These are phyloP conservation scores for Microcyclosporella mali DNA, from an alignment of 2,329 filamentous ascomycete genomes.

Conservation along the genomic window DNA sequence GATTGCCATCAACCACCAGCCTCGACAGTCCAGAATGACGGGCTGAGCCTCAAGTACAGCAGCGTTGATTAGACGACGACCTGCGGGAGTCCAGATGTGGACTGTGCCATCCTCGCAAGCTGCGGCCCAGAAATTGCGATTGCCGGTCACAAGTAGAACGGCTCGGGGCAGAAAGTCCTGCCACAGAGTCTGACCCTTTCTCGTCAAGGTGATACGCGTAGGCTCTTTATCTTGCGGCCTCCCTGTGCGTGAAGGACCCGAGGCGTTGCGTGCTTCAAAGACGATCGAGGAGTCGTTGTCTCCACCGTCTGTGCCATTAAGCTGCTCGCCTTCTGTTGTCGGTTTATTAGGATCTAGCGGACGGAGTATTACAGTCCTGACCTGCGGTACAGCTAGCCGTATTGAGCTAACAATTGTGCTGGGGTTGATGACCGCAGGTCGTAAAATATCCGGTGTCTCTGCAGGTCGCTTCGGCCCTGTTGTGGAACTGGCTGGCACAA, in stretches of 20 bases:
- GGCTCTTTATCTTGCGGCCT: conserved; percentile 66
- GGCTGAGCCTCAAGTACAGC: conserved; percentile 86
- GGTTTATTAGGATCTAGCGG: conserved; percentile 62
- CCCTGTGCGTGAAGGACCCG: conserved; percentile 53
- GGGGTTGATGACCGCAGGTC: conserved; percentile 81
- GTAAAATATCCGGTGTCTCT: conserved; percentile 70
- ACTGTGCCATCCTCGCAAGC: conserved; percentile 89
- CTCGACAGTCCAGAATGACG: conserved; percentile 85
- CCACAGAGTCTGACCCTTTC: conserved; percentile 77
- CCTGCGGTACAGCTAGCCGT: conserved; percentile 77
- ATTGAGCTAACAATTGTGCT: conserved; percentile 75
- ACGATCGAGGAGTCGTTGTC: conserved; percentile 61
- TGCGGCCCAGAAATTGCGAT: conserved; percentile 83
- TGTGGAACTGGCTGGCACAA: conserved; percentile 66
- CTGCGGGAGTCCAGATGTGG: conserved; percentile 87
- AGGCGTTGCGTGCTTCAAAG: conserved; percentile 82
- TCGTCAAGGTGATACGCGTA: conserved; percentile 73
- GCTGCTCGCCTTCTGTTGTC: conserved; percentile 42
- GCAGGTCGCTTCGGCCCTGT: conserved; percentile 39
- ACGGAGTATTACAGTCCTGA: conserved; percentile 74
- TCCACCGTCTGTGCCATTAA: conserved; percentile 36
- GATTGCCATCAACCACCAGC: conserved; percentile 83
- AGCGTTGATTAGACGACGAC: conserved; percentile 75
- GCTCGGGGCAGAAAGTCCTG: conserved; percentile 85
- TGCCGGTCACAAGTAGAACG: conserved; percentile 85